phyloP scores from a whole-genome alignment of 352 stramenopile genomes.

The Elongisporangium senticosum region DNA sequence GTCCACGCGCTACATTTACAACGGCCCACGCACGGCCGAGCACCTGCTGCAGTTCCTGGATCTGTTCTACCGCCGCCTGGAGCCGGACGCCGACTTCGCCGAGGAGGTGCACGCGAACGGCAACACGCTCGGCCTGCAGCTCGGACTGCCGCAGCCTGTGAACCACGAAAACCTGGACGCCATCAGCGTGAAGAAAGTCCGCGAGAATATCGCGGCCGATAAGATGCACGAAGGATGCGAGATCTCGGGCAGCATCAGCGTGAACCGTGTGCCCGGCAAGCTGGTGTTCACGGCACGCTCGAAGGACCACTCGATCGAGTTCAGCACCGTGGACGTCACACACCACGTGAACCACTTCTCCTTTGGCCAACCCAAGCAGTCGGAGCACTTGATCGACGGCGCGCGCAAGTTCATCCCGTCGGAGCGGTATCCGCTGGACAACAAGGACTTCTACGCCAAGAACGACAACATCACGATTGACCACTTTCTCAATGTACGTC shows the following conservation, averaged over 20 bases:
- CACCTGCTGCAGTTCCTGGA: constrained; percentile 80
- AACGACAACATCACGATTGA: constrained; percentile 74
- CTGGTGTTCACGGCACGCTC: constrained; percentile 64
- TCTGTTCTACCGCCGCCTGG: constrained; percentile 73
- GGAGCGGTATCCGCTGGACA: constrained; percentile 63
- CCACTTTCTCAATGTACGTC: constrained; percentile 84
- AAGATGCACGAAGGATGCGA: constrained; percentile 51
- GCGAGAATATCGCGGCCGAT: constrained; percentile 16
- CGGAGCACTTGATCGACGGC: constrained; percentile 51
- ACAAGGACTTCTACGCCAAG: constrained; percentile 40
- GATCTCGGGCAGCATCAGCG: constrained; percentile 71
- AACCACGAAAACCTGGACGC: constrained; percentile 47
- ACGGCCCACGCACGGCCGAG: constrained; percentile 63
- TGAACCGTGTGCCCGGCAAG: constrained; percentile 70
- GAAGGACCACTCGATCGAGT: constrained; percentile 66
- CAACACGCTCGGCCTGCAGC: constrained; percentile 27
- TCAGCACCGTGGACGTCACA: constrained; percentile 49
- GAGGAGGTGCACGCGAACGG: constrained; percentile 68
- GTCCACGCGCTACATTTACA: constrained; percentile 79
- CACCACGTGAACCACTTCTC: constrained; percentile 82
- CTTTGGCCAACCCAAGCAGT: constrained; percentile 71
- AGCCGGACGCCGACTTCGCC: constrained; percentile 74
- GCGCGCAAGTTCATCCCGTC: constrained; percentile 36
- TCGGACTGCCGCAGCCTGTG: constrained; percentile 41
- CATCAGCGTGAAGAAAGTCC: constrained; percentile 45